These are phyloP conservation scores for Tetraselmis chui DNA, from an alignment of 139 green algal genomes.

Conservation along the genomic window DNA sequence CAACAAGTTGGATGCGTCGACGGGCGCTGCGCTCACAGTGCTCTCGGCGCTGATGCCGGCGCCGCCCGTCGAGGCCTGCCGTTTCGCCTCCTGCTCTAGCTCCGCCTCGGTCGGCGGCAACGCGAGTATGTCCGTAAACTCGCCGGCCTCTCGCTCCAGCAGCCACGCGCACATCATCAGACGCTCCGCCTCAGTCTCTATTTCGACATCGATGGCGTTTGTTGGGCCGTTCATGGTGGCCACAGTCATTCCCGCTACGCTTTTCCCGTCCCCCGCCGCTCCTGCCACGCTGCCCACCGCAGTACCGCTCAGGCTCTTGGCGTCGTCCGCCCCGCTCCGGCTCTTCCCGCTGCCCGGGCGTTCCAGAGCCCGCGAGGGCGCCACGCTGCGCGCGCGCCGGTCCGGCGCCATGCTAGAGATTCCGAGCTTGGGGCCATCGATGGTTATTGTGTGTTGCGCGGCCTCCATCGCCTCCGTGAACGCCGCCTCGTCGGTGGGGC, in stretches of 20 bases:
- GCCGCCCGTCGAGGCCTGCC: too few species aligned
- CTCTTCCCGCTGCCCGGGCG: constrained; percentile 5
- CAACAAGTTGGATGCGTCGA: neutral
- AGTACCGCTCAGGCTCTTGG: constrained; percentile 5
- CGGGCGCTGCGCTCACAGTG: neutral
- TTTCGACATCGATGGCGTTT: constrained; percentile 12
- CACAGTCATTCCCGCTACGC: neutral
- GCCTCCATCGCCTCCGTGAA: constrained; percentile 29
- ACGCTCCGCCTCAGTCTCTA: constrained; percentile 61
- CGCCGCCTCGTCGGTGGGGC: constrained; percentile 20
- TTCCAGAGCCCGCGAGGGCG: neutral
- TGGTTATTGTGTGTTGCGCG: constrained; percentile 13
- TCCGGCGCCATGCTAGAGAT: neutral
- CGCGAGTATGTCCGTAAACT: neutral
- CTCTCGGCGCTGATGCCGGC: neutral
- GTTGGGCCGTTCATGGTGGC: constrained; percentile 5
- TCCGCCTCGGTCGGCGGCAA: neutral
- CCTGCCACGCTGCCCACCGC: constrained; percentile 3
- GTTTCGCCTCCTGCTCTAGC: neutral
- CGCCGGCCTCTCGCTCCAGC: constrained; percentile 18
- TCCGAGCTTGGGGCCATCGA: constrained; percentile 3
- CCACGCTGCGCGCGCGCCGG: neutral
- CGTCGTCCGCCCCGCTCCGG: constrained; percentile 8
- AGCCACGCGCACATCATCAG: constrained; percentile 40
- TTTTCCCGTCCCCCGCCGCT: constrained; percentile 8